Evolutionary conservation across 192 early-diverging fungal species (phyloP).

Genomic region (Backusella liffmaniae): DNA sequence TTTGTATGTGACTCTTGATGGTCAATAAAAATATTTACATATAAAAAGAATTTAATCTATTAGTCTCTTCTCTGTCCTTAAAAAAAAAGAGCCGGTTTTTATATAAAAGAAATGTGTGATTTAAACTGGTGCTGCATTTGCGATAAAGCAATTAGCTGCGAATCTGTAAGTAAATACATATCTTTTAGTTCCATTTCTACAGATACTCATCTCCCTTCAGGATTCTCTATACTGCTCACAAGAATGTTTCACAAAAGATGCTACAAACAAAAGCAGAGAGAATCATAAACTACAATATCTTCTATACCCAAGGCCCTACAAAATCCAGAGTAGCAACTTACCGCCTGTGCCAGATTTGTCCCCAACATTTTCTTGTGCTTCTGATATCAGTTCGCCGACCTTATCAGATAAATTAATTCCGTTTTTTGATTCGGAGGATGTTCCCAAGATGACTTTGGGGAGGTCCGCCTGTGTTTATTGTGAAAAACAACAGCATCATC

Average conservation of each 20-base stretch:
- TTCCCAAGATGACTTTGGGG: neutral
- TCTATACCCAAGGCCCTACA: neutral
- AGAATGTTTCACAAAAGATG: slow-evolving; percentile 7
- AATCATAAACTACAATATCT: neutral
- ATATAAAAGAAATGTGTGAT: neutral
- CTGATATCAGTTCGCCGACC: neutral
- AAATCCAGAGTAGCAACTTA: neutral
- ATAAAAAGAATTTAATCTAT: neutral
- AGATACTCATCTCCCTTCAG: neutral
- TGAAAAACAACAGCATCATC: neutral
- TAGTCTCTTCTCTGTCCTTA: neutral
- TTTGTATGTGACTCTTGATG: neutral
- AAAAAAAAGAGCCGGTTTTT: neutral
- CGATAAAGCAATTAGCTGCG: neutral
- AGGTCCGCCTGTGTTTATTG: neutral
- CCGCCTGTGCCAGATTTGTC: neutral
- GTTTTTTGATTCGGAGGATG: neutral
- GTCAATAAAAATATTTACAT: neutral
- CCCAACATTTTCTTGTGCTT: neutral
- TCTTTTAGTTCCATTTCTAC: neutral
- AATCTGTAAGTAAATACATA: neutral
- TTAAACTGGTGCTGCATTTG: neutral
- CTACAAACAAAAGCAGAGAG: neutral
- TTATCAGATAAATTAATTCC: neutral
- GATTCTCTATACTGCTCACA: neutral